A percentile compares a stretch with the other conserved stretches of the same genome.
Conservation (phyloP, 805 yeast genomes). For the Brettanomyces anomalus region DNA sequence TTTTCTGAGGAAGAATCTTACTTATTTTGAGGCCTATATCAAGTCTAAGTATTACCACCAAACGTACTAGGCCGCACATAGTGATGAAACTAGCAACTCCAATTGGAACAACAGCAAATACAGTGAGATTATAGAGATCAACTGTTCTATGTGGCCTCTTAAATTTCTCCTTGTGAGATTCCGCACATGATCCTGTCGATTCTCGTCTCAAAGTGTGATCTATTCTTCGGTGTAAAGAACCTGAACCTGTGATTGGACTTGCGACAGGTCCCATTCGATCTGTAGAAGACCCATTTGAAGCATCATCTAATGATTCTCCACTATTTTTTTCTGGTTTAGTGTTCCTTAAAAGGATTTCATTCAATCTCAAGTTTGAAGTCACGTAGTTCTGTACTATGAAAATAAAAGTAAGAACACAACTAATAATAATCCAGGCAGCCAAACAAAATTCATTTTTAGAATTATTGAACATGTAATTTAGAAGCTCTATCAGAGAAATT, state of each 20-base stretch:
- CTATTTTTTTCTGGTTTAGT: background rate
- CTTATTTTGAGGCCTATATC: conserved; percentile 33
- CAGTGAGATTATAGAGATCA: conserved; percentile 81
- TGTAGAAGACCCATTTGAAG: background rate
- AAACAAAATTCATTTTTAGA: conserved; percentile 52
- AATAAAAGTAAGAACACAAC: conserved; percentile 71
- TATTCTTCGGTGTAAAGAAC: background rate
- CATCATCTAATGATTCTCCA: background rate
- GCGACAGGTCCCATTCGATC: background rate
- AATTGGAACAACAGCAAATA: conserved; percentile 96
- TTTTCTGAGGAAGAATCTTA: background rate
- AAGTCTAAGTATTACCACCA: conserved; percentile 63
- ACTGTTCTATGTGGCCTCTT: conserved; percentile 53
- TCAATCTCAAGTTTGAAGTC: conserved; percentile 59
- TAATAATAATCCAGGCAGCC: conserved; percentile 88
- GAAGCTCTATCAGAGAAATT: conserved; percentile 58
- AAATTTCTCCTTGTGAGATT: conserved; percentile 2
- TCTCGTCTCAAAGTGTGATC: background rate
- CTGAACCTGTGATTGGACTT: background rate
- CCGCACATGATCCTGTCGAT: background rate
- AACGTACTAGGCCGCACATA: conserved; percentile 74
- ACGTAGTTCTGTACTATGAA: conserved; percentile 84
- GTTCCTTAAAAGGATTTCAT: conserved; percentile 1
- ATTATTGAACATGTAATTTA: conserved; percentile 61
- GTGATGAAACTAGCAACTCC: conserved; percentile 92